Base-by-base conservation (phyloP, 345 rosid species). In the Syzygium aqueum region DNA sequence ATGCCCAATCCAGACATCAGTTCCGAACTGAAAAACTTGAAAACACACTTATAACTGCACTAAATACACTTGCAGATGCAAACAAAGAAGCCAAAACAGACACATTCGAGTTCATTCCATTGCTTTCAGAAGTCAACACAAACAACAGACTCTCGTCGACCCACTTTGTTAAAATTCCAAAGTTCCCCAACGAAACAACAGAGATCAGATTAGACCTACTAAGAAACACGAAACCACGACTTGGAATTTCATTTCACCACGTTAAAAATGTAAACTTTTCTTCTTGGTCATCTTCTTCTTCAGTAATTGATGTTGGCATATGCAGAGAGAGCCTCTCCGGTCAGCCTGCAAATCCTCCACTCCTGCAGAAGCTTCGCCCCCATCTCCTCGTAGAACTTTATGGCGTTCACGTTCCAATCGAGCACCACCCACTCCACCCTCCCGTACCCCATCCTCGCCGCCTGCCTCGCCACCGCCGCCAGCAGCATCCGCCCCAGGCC, bases 381-480 rank as follows among this genome's bases (percentile, higher is more conserved):
- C 99, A 97, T 95, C 57, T 94, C 95, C 86, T 96, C 97, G 37
- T 95, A 96, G 73, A 97, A 97, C 88, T 90, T 92, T 7, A 97
- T 95, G 7, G 98, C 99, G 89, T 95, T 95, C 51, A 90, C 92
- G 88, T 97, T 97, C 99, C 98, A 96, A 87, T 95, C 99, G 88
- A 95, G 95, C 87, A 96, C 99, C 63, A 93, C 90, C 99, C 99
- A 96, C 85, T 95, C 98, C 6, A 97, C 99, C 87, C 98, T 95
- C 22, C 96, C 98, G 65, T 95, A 96, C 78, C 93, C 96, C 96
- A 96, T 95, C 87, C 94, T 93, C 93, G 93, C 98, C 12, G 98
- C 98, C 88, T 96, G 99, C 50, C 86, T 91, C 21, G 99, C 98
- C 89, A 97, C 99, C 11, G 98, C 98, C 2, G 94, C 87, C 54